A percentile compares a stretch with the other conserved stretches of the same genome.
These are phyloP conservation scores for Clausena lansium DNA, from an alignment of 345 rosid species.

Conservation along the genomic window DNA sequence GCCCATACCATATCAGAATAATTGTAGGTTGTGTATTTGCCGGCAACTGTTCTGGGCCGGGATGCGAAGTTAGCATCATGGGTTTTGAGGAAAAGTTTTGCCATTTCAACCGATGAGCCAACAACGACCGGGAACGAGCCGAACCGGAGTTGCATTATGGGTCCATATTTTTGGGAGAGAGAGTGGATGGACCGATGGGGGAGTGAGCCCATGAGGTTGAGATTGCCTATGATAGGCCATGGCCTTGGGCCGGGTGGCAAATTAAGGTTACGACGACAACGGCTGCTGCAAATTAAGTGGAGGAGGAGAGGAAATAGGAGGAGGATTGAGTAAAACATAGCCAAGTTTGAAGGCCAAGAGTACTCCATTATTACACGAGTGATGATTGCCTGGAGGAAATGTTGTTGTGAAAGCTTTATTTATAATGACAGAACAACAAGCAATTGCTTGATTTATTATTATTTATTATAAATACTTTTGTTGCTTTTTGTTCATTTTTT, in stretches of 20 bases:
- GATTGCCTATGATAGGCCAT: constrained; percentile 8
- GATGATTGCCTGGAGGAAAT: too few species aligned
- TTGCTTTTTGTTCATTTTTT: too few species aligned
- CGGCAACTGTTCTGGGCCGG: constrained; percentile 48
- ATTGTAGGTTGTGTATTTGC: constrained; percentile 60
- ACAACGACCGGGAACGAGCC: constrained; percentile 52
- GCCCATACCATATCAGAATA: constrained; percentile 58
- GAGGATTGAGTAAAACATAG: too few species aligned
- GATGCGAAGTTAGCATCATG: constrained; percentile 43
- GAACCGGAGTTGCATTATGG: constrained; percentile 54
- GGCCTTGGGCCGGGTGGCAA: constrained; percentile 24
- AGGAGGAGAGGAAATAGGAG: neutral
- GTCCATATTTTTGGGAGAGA: constrained; percentile 60
- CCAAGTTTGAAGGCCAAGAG: too few species aligned
- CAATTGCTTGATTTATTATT: too few species aligned
- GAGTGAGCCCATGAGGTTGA: constrained; percentile 29
- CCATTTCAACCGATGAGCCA: constrained; percentile 55
- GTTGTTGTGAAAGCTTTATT: too few species aligned
- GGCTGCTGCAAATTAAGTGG: neutral
- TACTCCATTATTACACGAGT: too few species aligned
- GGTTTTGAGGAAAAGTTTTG: constrained; percentile 48
- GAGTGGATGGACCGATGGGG: constrained; percentile 61
- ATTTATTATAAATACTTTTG: too few species aligned
- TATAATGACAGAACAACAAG: too few species aligned
- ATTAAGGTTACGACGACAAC: constrained; percentile 29